Conservation (phyloP, 2,329 filamentous ascomycete species). For the Fusarium ambrosium region DNA sequence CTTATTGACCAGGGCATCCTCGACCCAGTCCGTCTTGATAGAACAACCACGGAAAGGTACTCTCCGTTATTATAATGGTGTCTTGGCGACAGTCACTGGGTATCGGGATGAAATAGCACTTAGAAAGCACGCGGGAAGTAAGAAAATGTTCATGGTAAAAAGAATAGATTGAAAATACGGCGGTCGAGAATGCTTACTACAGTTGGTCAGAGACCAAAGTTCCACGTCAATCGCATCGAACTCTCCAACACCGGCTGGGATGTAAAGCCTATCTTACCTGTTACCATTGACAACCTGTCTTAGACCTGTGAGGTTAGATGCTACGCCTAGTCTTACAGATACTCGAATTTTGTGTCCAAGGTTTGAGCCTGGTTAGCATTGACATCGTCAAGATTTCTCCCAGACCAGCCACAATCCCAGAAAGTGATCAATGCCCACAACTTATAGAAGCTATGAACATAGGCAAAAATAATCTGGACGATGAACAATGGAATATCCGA, state of each 20-base stretch:
- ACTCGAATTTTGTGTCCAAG: constrained; percentile 25
- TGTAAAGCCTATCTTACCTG: background rate
- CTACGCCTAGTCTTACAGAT: background rate
- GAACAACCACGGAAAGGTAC: background rate
- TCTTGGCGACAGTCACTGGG: background rate
- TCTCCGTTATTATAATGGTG: background rate
- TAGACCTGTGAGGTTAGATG: background rate
- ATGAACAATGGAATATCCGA: constrained; percentile 65
- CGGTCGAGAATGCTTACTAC: background rate
- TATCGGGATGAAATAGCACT: background rate
- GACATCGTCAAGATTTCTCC: constrained; percentile 45
- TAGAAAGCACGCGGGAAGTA: background rate
- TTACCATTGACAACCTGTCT: background rate
- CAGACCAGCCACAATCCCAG: constrained; percentile 58
- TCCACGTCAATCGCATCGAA: background rate
- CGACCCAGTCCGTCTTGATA: too few species aligned
- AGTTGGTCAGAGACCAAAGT: background rate
- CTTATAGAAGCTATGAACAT: constrained; percentile 70
- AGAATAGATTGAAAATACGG: background rate
- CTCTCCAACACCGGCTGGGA: background rate
- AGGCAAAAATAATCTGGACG: constrained; percentile 66
- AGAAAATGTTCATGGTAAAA: background rate
- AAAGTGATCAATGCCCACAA: constrained; percentile 68
- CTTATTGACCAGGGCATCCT: too few species aligned
- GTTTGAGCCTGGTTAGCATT: constrained; percentile 4